Percentiles rank a stretch among this genome's conserved stretches.
Conservation (phyloP, 495 filamentous ascomycete genomes). For the Aspergillus ostianus region DNA sequence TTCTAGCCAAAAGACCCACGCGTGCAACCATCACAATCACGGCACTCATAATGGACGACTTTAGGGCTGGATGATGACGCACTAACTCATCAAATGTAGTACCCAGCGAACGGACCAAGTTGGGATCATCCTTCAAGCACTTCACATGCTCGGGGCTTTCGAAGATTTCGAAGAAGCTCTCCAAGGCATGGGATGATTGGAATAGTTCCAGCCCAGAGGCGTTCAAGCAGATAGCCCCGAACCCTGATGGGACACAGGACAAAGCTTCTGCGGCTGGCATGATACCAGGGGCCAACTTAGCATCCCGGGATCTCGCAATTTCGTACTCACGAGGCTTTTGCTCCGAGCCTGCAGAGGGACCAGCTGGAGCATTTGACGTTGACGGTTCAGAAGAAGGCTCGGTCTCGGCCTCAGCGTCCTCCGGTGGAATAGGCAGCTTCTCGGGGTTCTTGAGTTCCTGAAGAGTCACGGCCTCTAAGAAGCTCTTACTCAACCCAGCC, state of each 20-base stretch:
- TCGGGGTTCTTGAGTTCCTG: slow-evolving; percentile 32
- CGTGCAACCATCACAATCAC: slow-evolving; percentile 81
- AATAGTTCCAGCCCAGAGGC: slow-evolving; percentile 87
- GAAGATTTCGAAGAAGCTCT: slow-evolving; percentile 90
- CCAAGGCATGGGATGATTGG: slow-evolving; percentile 74
- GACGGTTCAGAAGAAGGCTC: slow-evolving; percentile 24
- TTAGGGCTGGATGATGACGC: slow-evolving; percentile 85
- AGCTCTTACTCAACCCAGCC: slow-evolving; percentile 80
- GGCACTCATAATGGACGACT: slow-evolving; percentile 72
- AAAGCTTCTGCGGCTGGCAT: slow-evolving; percentile 84
- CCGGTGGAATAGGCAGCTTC: slow-evolving; percentile 30
- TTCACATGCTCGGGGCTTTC: slow-evolving; percentile 88
- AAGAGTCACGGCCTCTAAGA: slow-evolving; percentile 78
- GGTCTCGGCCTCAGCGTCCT: slow-evolving; percentile 26
- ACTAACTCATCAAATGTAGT: slow-evolving; percentile 90
- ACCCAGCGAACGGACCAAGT: slow-evolving; percentile 58
- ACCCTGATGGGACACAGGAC: slow-evolving; percentile 75
- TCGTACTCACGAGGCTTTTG: slow-evolving; percentile 33
- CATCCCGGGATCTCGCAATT: slow-evolving; percentile 32
- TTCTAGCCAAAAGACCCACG: slow-evolving; percentile 66
- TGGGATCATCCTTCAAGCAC: slow-evolving; percentile 67
- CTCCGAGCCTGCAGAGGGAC: slow-evolving; percentile 16
- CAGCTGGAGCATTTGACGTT: slow-evolving; percentile 12
- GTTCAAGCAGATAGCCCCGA: slow-evolving; percentile 93
- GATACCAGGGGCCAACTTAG: slow-evolving; percentile 67